These are phyloP conservation scores for Hemisphaericaspora xylanilytica DNA, from an alignment of 1,139 yeast genomes.

Conservation along the genomic window DNA sequence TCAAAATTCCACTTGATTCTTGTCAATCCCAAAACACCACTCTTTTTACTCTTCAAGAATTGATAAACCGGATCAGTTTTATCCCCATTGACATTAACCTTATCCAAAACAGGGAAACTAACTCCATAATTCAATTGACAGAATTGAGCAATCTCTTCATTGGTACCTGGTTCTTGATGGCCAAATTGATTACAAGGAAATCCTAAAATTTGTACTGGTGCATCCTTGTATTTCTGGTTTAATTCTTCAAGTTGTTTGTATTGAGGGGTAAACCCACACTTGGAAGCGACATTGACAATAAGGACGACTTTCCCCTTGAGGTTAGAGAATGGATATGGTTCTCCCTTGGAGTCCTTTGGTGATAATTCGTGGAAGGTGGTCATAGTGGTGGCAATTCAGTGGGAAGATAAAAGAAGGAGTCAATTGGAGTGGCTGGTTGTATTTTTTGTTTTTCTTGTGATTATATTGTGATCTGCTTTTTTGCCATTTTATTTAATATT, in stretches of 20 bases:
- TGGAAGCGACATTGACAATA: conserved; percentile 91
- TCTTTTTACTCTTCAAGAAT: conserved; percentile 59
- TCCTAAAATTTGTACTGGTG: conserved; percentile 78
- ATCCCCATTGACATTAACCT: conserved; percentile 86
- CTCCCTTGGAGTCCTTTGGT: conserved; percentile 46
- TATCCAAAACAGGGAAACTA: conserved; percentile 82
- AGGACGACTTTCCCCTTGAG: conserved; percentile 88
- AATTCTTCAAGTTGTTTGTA: conserved; percentile 73
- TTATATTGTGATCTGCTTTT: too few relatives aligned
- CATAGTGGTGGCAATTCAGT: conserved; percentile 22
- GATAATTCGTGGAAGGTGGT: conserved; percentile 40
- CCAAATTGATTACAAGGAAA: conserved; percentile 85
- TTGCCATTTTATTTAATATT: too few relatives aligned
- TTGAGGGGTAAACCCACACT: conserved; percentile 87
- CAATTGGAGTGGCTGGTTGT: too few relatives aligned
- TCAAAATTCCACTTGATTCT: conserved; percentile 54
- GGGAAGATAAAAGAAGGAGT: too few relatives aligned
- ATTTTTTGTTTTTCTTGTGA: too few relatives aligned
- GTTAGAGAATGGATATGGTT: conserved; percentile 63
- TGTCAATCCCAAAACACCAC: conserved; percentile 44
- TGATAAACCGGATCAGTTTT: conserved; percentile 77
- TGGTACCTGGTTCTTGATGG: conserved; percentile 44
- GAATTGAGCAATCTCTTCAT: conserved; percentile 41
- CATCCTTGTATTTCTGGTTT: conserved; percentile 71
- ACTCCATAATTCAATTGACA: conserved; percentile 51